Conservation (phyloP, 2,329 filamentous ascomycete species). For the Colletotrichum paranaense region DNA sequence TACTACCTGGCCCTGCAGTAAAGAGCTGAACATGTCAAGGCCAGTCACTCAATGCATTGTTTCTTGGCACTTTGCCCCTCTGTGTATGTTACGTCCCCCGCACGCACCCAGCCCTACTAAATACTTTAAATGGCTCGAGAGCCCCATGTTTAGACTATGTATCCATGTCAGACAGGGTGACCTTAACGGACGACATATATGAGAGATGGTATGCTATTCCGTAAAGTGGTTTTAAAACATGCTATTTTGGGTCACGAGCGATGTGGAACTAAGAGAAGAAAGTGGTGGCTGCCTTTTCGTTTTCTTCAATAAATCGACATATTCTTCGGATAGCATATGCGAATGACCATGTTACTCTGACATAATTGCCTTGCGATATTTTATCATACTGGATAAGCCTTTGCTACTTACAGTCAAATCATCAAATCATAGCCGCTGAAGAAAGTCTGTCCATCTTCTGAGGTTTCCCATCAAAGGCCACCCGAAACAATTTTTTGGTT, state of each 20-base stretch:
- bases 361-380: not conserved
- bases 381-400: not conserved
- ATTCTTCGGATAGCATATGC: not conserved
- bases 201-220: not conserved
- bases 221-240: not conserved
- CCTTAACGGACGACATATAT: not conserved
- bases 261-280: not conserved
- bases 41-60: not conserved
- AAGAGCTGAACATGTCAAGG: not conserved
- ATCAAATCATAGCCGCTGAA: not conserved
- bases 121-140: not conserved
- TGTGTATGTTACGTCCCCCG: not conserved
- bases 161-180: not conserved
- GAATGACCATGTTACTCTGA: not conserved
- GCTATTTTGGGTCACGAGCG: not conserved
- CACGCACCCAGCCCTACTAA: slow-evolving; percentile 2
- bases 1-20: not conserved
- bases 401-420: not conserved
- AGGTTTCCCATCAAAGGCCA: not conserved
- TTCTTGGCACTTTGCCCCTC: not conserved
- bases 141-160: not conserved
- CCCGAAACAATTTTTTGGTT: not conserved
- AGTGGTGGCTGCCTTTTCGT: not conserved
- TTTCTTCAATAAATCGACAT: not conserved
- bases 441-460: not conserved